Conservation (phyloP, 2,329 filamentous ascomycete genomes). For the Sordariomycetes sp. region DNA sequence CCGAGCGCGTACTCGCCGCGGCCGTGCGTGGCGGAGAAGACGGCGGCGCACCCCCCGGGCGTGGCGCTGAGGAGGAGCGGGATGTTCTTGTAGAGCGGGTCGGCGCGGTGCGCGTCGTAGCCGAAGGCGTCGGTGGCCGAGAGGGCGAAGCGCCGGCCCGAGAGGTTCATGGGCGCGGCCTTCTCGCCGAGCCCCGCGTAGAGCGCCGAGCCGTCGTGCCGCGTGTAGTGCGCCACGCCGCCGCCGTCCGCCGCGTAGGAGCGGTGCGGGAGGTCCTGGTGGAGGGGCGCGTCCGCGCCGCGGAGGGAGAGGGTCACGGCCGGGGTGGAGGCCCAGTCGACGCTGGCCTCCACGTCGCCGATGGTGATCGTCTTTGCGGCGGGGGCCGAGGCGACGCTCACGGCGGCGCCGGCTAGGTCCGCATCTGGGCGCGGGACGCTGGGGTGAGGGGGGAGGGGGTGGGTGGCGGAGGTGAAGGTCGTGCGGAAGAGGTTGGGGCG, state of each 20-base stretch:
- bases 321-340: constrained; percentile 50
- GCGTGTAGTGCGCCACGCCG: constrained; percentile 52
- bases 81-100: constrained; percentile 68
- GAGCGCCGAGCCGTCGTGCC: constrained; percentile 49
- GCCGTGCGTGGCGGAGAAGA: constrained; percentile 57
- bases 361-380: constrained; percentile 30
- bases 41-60: constrained; percentile 50
- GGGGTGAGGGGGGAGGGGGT: constrained; percentile 55
- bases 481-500: constrained; percentile 56
- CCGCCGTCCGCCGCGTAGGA: constrained; percentile 43
- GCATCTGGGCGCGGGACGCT: constrained; percentile 35
- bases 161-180: constrained; percentile 61
- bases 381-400: constrained; percentile 18
- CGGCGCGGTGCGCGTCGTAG: constrained; percentile 60
- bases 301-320: constrained; percentile 43
- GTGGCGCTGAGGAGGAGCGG: constrained; percentile 61
- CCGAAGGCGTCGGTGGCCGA: constrained; percentile 64
- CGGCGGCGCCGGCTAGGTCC: constrained; percentile 18
- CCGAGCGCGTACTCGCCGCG: constrained; percentile 57
- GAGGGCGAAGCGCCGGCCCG: constrained; percentile 53
- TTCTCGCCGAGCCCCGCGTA: constrained; percentile 66
- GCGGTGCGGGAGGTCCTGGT: constrained; percentile 52
- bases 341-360: constrained; percentile 36
- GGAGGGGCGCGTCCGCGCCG: constrained; percentile 38
- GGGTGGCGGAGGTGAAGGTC: constrained; percentile 50